Base-by-base conservation (phyloP, 768 basidiomycete genomes). In the Termitomyces bulborhizus region DNA sequence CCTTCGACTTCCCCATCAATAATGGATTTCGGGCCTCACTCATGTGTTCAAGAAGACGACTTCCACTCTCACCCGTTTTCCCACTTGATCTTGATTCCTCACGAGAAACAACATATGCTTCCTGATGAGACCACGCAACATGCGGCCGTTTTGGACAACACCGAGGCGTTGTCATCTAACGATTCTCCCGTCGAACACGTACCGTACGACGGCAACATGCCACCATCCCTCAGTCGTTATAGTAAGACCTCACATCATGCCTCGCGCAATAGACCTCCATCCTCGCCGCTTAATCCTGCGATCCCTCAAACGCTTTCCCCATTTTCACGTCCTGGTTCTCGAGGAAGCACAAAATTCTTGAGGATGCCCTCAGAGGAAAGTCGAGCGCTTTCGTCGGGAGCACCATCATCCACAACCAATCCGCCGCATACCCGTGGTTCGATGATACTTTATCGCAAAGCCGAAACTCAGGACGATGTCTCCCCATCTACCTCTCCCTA, bases 391-490 rank as follows among this genome's bases (percentile, higher is more conserved):
- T 21, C 21, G 21, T 21, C 21, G 21, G 21, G 21, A 21, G 48
- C 63, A 1, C 54, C 57, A 1, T 36, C 52, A 11, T 6, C 52
- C 7, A 4, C 54, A 11, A 42, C 31, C 3, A 44, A 47, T 43
- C 21, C 58, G 7, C 37, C 48, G 3, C 53, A 44, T 1, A 52
- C 61, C 3, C 61, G 67, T 4, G 71, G 67, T 1, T 68, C 69
- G 1, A 71, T 74, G 71, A 70, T 73, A 26, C 66, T 74, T 0
- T 74, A 74, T 47, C 68, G 69, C 37, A 62, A 59, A 34, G 67
- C 66, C 24, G 69, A 71, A 41, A 57, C 66, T n/a, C 32, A 27
- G 39, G 65, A 61, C 41, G 70, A 67, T 21, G 21, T 21, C 21
- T 21, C 21, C 37, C 57, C 70, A 24, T 65, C 74, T 13, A 60